Base-by-base conservation (phyloP, 306 rosid genomes). In the Calophaca sinica region DNA sequence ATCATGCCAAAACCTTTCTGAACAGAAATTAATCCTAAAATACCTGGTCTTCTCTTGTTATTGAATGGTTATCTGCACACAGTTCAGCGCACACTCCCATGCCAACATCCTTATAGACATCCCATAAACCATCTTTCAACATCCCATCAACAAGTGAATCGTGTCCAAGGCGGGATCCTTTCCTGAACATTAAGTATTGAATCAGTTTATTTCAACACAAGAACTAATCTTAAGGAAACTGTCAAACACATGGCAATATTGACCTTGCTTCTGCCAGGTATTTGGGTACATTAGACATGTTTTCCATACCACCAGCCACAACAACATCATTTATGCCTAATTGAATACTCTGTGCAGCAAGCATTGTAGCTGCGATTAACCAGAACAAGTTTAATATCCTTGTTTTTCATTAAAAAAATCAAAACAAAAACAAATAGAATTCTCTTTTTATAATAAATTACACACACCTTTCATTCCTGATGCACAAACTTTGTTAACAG, bases 261-360 rank as follows among this genome's bases (percentile, higher is more conserved):
- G 51, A 96, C 99, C 99, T 96, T 85, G 98, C 99, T 88, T 96
- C 99, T 12, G 96, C 90, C 28, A 96, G 62, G 83, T 96, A 96
- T 80, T 96, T 96, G 0, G 99, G 99, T 70, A 72, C 92, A 77
- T 87, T 96, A 42, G 99, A 96, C 99, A 96, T 96, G 92, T 87
- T 89, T 82, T 96, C 99, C 96, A 92, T 90, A 72, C 99, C 99
- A 84, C 99, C 99, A 80, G 99, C 93, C 60, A 96, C 96, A 74
- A 96, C 98, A 81, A 96, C 87, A 69, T 96, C 98, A 67, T 90
- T 96, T 53, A 86, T 82, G 70, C 99, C 98, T 83, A 96, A 84
- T 76, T 96, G 99, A 86, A 96, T 96, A 83, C 97, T 92, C 65
- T 96, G 99, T 50, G 98, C 97, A 0, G 98, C 99, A n/a, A 96